Base-by-base conservation (phyloP, 2,329 filamentous ascomycete genomes). In the Ophiostoma populinum region DNA sequence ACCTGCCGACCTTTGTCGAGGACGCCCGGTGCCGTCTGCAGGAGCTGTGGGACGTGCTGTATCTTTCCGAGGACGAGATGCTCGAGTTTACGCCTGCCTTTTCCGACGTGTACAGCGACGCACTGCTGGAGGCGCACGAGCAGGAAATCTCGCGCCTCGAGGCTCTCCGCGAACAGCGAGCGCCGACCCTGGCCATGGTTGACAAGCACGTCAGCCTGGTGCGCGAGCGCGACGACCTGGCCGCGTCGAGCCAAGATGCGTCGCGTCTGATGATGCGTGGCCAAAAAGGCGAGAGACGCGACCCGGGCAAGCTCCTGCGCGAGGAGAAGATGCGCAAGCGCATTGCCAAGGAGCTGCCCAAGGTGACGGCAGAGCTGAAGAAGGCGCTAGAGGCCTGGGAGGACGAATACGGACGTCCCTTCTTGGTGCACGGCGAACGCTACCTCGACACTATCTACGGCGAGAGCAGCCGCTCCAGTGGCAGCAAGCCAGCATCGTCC, bases 321-420 rank as follows among this genome's bases (percentile, higher is more conserved):
- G 90, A 98, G 52, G 90, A 98, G 59, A 98, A 95, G 67, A 92
- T 93, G 82, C 75, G 90, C 40, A 98, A 98, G 69, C 71, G 86
- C 39, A 94, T 98, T 42, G 70, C 86, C 18, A 98, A 95, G 55
- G 90, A 98, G 51, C 63, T 98, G 20, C 90, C 90, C 37, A 95
- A 92, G 60, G 67, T 98, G 28, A 76, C 87, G 39, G 68, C 67
- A 1, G 85, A 95, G n/a, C 59, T 98, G 39, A 70, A 71, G 44
- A 87, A 76, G 52, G 65, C 70, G n/a, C 66, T 98, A 19, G 80
- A 87, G 51, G 61, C 67, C 30, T 98, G 83, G 75, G 90, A 98
- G 52, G 79, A 92, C 35, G 90, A 95, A 50, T 94, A 87, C 52
- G 87, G 85, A 3, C 74, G 85, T 9, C 82, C 86, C 4, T 98